Percentiles rank a stretch among this genome's conserved stretches.
Evolutionary conservation across 139 green algal species (phyloP).

Genomic region (Picochlorum costavermella): DNA sequence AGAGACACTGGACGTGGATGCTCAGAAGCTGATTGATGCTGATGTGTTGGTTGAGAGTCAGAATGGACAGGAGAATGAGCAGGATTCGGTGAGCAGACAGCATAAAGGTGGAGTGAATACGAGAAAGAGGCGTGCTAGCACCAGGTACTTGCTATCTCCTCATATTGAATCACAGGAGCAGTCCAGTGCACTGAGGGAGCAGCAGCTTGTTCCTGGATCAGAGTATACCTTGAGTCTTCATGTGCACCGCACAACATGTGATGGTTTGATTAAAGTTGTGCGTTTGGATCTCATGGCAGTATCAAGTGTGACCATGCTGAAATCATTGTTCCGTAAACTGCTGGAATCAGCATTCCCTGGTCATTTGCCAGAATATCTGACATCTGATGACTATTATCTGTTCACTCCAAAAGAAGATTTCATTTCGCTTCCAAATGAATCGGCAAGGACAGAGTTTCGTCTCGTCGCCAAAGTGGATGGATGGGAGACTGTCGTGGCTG

Average conservation of each 20-base stretch:
- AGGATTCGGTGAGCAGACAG: no score
- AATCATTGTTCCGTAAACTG: constrained; percentile 18
- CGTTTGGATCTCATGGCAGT: constrained; percentile 19
- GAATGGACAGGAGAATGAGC: no score
- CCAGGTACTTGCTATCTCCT: no score
- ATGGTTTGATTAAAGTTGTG: neutral
- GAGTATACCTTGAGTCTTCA: neutral
- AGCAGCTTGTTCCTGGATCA: neutral
- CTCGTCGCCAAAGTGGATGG: constrained; percentile 29
- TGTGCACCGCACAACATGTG: neutral
- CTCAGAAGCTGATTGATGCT: neutral
- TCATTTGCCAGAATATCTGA: constrained; percentile 37
- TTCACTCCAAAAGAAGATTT: constrained; percentile 46
- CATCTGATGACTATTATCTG: constrained; percentile 29
- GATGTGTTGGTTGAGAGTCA: no score
- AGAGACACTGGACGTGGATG: constrained; percentile 1
- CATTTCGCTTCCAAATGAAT: constrained; percentile 36
- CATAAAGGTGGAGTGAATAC: no score
- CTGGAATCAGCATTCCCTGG: constrained; percentile 26
- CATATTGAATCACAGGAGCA: no score
- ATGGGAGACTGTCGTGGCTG: constrained; percentile 42
- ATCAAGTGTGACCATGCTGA: constrained; percentile 8
- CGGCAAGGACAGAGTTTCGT: constrained; percentile 37
- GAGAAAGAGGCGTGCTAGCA: no score
- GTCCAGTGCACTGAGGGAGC: no score